Percentiles rank a stretch among this genome's conserved stretches.
Conservation (phyloP, 331 rosid genomes). For the Quercus tomentella region DNA sequence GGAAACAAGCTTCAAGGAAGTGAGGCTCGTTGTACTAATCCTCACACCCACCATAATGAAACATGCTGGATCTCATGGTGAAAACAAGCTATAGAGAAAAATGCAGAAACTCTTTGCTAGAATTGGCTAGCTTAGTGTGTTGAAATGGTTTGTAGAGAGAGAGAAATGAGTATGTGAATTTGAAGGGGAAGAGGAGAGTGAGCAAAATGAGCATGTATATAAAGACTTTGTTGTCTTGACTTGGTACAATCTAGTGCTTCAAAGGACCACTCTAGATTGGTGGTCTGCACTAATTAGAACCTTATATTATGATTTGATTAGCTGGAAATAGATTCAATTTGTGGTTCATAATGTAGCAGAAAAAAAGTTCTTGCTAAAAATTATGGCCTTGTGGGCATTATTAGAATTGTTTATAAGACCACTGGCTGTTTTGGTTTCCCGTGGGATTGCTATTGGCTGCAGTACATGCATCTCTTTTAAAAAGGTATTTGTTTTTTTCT, state of each 20-base stretch:
- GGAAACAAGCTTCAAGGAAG: slow-evolving; percentile 85
- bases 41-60: slow-evolving; percentile 40
- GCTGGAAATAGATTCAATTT: neutral
- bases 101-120: slow-evolving; percentile 20
- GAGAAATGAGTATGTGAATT: neutral
- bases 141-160: neutral
- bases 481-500: neutral
- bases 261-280: neutral
- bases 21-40: slow-evolving; percentile 54
- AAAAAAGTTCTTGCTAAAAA: neutral
- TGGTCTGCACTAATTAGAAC: slow-evolving; percentile 13
- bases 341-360: slow-evolving; percentile 12
- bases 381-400: neutral
- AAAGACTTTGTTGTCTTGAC: slow-evolving; percentile 21
- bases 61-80: slow-evolving; percentile 44
- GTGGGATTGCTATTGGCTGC: slow-evolving; percentile 27
- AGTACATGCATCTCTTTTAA: slow-evolving; percentile 32
- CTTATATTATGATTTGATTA: neutral
- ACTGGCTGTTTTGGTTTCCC: slow-evolving; percentile 34
- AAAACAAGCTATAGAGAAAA: neutral
- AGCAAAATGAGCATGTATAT: slow-evolving; percentile 36
- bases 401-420: slow-evolving; percentile 4
- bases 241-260: slow-evolving; percentile 21
- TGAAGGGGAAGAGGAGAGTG: neutral
- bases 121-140: neutral